Conservation (phyloP, 768 basidiomycete species). For the Agaricus subrufescens region DNA sequence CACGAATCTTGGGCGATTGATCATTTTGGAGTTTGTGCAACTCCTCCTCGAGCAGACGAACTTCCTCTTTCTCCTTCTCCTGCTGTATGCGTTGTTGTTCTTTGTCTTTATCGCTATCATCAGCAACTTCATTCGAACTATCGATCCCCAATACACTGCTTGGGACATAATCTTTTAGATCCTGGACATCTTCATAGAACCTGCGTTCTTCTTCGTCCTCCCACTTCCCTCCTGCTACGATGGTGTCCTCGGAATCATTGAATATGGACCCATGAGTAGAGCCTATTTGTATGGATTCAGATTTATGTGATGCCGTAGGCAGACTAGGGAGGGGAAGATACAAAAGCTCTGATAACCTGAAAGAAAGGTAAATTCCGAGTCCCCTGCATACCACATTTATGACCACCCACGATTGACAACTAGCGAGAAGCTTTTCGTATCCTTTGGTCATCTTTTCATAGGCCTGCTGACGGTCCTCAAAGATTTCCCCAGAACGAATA, state of each 20-base stretch:
- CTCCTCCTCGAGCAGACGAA: constrained; percentile 74
- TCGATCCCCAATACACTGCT: constrained; percentile 80
- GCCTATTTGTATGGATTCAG: constrained; percentile 79
- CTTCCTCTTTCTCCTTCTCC: constrained; percentile 65
- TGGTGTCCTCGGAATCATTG: constrained; percentile 53
- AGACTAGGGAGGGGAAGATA: constrained; percentile 76
- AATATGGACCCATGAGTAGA: constrained; percentile 30
- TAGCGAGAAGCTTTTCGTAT: constrained; percentile 87
- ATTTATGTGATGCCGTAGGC: constrained; percentile 78
- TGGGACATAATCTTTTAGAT: constrained; percentile 90
- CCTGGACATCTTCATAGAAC: constrained; percentile 92
- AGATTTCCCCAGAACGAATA: constrained; percentile 98
- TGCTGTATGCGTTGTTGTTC: constrained; percentile 47
- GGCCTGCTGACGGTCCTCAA: constrained; percentile 97
- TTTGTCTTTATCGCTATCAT: constrained; percentile 46
- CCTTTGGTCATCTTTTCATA: constrained; percentile 98
- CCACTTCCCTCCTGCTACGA: constrained; percentile 79
- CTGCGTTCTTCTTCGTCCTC: constrained; percentile 94
- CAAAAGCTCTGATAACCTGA: constrained; percentile 87
- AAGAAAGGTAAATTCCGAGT: constrained; percentile 11
- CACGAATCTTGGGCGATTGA: constrained; percentile 15
- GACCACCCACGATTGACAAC: constrained; percentile 73
- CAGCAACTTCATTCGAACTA: constrained; percentile 30
- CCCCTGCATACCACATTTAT: background rate
- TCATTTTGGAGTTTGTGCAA: constrained; percentile 55